Evolutionary conservation across 2,329 filamentous ascomycete genomes (phyloP).

Genomic region (Chaetothyriales sp.): DNA sequence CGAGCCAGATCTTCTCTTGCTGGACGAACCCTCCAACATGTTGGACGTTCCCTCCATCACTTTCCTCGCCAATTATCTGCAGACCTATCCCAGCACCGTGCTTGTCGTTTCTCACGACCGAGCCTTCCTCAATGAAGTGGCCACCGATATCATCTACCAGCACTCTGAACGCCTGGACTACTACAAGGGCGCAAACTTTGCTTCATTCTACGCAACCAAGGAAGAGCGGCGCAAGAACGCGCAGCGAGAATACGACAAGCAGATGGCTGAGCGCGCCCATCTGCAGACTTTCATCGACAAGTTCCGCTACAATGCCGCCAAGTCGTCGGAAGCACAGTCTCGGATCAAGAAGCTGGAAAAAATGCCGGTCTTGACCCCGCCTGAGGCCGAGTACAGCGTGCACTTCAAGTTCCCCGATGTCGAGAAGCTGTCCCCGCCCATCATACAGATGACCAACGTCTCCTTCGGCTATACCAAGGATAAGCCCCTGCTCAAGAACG

Average conservation of each 20-base stretch:
- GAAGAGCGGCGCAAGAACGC: conserved; percentile 95
- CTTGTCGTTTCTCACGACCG: conserved; percentile 97
- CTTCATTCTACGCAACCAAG: conserved; percentile 92
- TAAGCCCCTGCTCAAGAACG: conserved; percentile 64
- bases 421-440: conserved; percentile 91
- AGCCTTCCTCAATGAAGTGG: conserved; percentile 96
- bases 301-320: conserved; percentile 97
- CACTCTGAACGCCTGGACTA: conserved; percentile 96
- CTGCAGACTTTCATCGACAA: conserved; percentile 98
- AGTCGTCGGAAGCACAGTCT: conserved; percentile 94
- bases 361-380: conserved; percentile 82
- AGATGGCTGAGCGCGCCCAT: conserved; percentile 87
- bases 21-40: conserved; percentile 99
- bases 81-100: conserved; percentile 84
- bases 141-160: conserved; percentile 98
- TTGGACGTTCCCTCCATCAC: conserved; percentile 99
- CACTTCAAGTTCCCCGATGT: conserved; percentile 97
- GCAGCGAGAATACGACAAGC: conserved; percentile 95
- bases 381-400: conserved; percentile 87
- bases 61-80: conserved; percentile 91
- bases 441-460: conserved; percentile 92
- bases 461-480: conserved; percentile 77
- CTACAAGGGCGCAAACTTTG: conserved; percentile 95
- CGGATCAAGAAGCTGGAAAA: conserved; percentile 98
- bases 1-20: conserved; percentile 85